Evolutionary conservation across 2,329 filamentous ascomycete genomes (phyloP), one percentile per base, ranked within the genome.

Genomic region (Scytalidium lignicola): DNA sequence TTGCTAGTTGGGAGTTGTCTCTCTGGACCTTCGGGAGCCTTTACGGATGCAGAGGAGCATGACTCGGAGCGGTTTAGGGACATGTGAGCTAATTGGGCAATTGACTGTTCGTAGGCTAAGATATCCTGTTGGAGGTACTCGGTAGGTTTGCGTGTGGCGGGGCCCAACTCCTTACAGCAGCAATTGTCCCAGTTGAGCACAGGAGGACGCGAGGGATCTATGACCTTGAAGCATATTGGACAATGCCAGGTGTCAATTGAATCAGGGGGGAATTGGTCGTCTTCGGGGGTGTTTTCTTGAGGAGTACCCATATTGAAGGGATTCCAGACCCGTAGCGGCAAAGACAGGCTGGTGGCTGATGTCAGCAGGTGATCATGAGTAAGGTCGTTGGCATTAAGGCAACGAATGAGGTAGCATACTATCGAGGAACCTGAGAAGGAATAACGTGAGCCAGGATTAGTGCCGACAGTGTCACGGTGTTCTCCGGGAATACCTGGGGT

Each of bases 141-240:
- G 26, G 7, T 7, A 7, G 13, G 26, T 28, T 28, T 17, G 47
- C 21, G 19, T 20, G 40, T 42, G n/a, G 44, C 44, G 17, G 40
- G 32, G 23, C 48, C 55, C 9, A 53, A 32, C 42, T 58, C 55
- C 12, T 51, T 51, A 43, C 59, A 63, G 49, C 51, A 47, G 42
- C 59, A 61, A 17, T 62, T 61, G 10, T 58, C 57, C 9, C 50
- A 15, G 40, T 59, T 62, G 53, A 54, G 56, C 46, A 53, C 28
- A 1, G 59, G 60, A 21, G 55, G 59, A 13, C 59, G 56, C 10
- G 52, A 49, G 10, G 59, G 43, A 5, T 56, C 59, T 22, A 58
- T 55, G 8, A 47, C 48, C 29, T 56, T 56, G 51, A 53, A 55
- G 53, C 58, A 61, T 28, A 26, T 18, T 20, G 45, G 42, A 19